Evolutionary conservation across 1,139 yeast species (phyloP).

Genomic region (Chernovozyma aurita): DNA sequence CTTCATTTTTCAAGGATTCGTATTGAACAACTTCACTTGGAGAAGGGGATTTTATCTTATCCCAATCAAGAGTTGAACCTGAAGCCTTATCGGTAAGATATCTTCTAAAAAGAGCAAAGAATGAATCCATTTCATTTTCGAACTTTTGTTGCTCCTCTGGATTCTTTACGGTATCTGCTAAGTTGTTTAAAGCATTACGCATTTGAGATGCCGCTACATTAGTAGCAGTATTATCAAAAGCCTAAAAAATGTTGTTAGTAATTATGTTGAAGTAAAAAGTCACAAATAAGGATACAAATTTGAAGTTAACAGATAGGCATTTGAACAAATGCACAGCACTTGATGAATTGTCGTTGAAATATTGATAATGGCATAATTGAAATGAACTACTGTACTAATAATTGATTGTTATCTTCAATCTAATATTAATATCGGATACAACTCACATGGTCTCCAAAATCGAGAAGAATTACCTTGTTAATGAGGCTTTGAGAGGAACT

Average conservation of each 20-base stretch:
- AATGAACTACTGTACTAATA: too few species aligned
- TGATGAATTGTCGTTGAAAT: too few species aligned
- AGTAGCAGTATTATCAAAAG: slow-evolving; percentile 93
- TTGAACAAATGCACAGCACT: background rate
- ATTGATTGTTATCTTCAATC: too few species aligned
- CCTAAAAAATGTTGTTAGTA: slow-evolving; percentile 40
- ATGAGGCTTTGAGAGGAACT: too few species aligned
- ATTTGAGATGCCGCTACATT: slow-evolving; percentile 96
- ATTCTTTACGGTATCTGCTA: slow-evolving; percentile 75
- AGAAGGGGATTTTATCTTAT: slow-evolving; percentile 84
- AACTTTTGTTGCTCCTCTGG: slow-evolving; percentile 55
- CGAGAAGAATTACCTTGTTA: too few species aligned
- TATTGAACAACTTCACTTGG: slow-evolving; percentile 87
- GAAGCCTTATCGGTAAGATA: slow-evolving; percentile 87
- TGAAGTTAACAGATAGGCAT: too few species aligned
- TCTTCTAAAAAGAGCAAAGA: slow-evolving; percentile 89
- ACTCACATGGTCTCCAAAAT: too few species aligned
- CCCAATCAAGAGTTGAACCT: slow-evolving; percentile 88
- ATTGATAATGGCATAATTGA: too few species aligned
- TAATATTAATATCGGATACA: too few species aligned
- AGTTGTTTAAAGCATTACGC: slow-evolving; percentile 90
- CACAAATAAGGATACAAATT: too few species aligned
- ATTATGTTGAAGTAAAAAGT: too few species aligned
- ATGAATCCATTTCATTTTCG: slow-evolving; percentile 92
- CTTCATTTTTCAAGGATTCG: slow-evolving; percentile 36